Base-by-base conservation (phyloP, 2,329 filamentous ascomycete genomes). In the Penicillium sp. region DNA sequence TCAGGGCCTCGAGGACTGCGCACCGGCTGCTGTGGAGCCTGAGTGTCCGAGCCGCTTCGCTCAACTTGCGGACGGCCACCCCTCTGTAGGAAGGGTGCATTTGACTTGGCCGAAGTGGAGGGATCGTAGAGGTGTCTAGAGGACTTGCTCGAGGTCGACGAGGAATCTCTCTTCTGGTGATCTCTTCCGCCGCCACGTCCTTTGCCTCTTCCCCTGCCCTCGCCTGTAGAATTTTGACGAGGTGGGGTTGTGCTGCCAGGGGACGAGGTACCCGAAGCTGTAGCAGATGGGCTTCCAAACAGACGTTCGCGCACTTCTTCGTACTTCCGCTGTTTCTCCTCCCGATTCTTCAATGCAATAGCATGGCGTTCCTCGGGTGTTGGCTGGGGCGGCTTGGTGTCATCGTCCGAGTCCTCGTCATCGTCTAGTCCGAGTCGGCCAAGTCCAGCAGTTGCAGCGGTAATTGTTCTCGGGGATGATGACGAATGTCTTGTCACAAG, bases 281-380 rank as follows among this genome's bases (percentile, higher is more conserved):
- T 71, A 8, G 68, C 71, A 6, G 69, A 68, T 5, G 70, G 68
- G 23, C 84, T 85, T 21, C 92, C 92, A 73, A 97, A 93, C 54
- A 97, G 87, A 71, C 92, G 89, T 66, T 93, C 91, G 31, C 93
- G 84, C 6, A 87, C 90, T 77, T 96, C 92, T 60, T 95, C 90
- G 72, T 97, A 97, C 59, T 89, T 89, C 55, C 87, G 87, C 78
- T 96, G 90, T 78, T 94, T 96, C 77, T 96, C 92, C 70, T 95
- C 92, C 10, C 87, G 84, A 66, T 96, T 91, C 48, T 84, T 82
- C 71, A 91, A 86, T 52, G 92, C 90, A 69, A 89, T 89, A 25
- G 86, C 84, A 60, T 89, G 86, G 34, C 92, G 84, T 77, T 96
- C 89, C 66, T 93, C 90, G 4, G 88, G 84, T 0, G 85, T 89